Evolutionary conservation across 208 protist species (phyloP).

Genomic region (Trypanosoma melophagium): DNA sequence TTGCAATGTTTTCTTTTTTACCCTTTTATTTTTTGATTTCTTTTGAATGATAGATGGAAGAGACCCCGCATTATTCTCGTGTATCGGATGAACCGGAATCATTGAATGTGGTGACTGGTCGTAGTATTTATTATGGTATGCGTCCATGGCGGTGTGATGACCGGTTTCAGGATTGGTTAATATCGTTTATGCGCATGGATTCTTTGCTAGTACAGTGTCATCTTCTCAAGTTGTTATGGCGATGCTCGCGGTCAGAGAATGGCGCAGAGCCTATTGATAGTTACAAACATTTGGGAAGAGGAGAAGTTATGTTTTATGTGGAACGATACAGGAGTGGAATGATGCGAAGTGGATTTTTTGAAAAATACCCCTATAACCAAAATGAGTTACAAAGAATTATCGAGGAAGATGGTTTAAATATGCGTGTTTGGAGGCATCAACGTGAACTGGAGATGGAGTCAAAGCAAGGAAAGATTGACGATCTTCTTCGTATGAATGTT

Average conservation of each 20-base stretch:
- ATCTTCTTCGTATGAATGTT: conserved; percentile 62
- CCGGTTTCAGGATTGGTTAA: conserved; percentile 80
- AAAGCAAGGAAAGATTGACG: conserved; percentile 72
- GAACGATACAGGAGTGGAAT: conserved; percentile 75
- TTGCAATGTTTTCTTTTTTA: conserved; percentile 18
- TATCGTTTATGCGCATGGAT: conserved; percentile 57
- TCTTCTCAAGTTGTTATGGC: conserved; percentile 34
- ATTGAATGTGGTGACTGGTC: conserved; percentile 73
- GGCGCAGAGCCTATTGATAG: conserved; percentile 63
- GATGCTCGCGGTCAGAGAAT: conserved; percentile 53
- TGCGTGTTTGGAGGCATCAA: conserved; percentile 85
- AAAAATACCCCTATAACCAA: conserved; percentile 80
- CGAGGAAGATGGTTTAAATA: conserved; percentile 78
- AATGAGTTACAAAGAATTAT: conserved; percentile 61
- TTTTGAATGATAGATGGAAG: conserved; percentile 35
- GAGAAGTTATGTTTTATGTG: conserved; percentile 83
- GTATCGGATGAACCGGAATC: conserved; percentile 60
- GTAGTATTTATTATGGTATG: conserved; percentile 83
- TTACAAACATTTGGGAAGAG: conserved; percentile 54
- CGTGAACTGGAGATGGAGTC: conserved; percentile 70
- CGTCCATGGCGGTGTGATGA: conserved; percentile 83
- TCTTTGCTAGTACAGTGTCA: conserved; percentile 39
- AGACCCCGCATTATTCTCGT: conserved; percentile 62
- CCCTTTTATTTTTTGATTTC: conserved; percentile 8
- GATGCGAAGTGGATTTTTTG: conserved; percentile 64